Conservation (phyloP, 495 filamentous ascomycete genomes). For the Neurospora intermedia region DNA sequence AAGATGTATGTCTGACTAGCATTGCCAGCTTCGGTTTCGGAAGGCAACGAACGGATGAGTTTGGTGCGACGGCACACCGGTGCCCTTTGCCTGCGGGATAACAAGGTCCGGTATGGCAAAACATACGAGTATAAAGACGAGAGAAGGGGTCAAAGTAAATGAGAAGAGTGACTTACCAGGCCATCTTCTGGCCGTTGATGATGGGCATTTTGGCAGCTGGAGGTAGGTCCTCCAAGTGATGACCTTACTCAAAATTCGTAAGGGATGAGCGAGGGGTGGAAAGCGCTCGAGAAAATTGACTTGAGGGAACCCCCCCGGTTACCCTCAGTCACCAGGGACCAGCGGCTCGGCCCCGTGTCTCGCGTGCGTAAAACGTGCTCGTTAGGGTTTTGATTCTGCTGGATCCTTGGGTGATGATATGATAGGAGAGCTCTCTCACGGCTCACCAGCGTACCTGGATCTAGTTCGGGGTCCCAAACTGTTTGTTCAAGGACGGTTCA, state of each 20-base stretch:
- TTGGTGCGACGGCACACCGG: not conserved
- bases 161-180: constrained; percentile 36
- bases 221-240: not conserved
- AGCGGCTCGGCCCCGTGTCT: not conserved
- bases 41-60: not conserved
- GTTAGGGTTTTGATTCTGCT: no score
- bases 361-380: not conserved
- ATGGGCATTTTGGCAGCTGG: constrained; percentile 36
- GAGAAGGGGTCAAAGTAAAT: constrained; percentile 3
- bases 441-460: not conserved
- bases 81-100: not conserved
- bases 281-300: not conserved
- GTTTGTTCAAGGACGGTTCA: not conserved
- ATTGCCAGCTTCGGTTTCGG: not conserved
- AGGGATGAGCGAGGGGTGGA: not conserved
- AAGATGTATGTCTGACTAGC: not conserved
- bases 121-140: not conserved
- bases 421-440: not conserved
- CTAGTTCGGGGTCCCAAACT: not conserved
- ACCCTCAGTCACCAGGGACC: not conserved
- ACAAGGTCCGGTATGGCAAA: constrained; percentile 2
- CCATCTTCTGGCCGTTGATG: constrained; percentile 48
- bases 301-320: not conserved
- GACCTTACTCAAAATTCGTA: not conserved
- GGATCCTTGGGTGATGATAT: no score